Conservation (phyloP, 2,329 filamentous ascomycete genomes). For the Bipolaris bicolor region DNA sequence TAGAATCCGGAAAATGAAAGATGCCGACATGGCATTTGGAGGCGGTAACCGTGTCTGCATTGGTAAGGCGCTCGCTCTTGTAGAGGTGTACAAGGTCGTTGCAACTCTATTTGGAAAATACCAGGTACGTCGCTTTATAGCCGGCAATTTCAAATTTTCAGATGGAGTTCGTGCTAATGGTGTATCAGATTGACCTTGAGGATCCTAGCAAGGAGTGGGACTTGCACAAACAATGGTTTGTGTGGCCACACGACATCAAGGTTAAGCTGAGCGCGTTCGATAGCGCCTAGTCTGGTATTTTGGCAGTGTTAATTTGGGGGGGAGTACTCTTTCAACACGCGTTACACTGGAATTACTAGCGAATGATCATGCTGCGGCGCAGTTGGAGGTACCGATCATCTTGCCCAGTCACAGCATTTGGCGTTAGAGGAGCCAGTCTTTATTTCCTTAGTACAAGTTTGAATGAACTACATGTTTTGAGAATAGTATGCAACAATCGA, state of each 20-base stretch:
- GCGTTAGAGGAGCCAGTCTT: neutral
- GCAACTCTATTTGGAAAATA: constrained; percentile 49
- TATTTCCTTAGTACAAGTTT: neutral
- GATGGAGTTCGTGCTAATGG: constrained; percentile 2
- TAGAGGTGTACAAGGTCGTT: constrained; percentile 57
- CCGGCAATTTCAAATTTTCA: neutral
- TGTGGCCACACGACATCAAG: constrained; percentile 45
- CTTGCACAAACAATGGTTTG: constrained; percentile 52
- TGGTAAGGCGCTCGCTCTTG: constrained; percentile 35
- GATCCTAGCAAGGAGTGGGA: constrained; percentile 48
- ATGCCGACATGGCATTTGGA: constrained; percentile 41
- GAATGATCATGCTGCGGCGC: neutral
- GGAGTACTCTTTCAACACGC: neutral
- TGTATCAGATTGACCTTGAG: constrained; percentile 43
- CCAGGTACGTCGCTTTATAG: constrained; percentile 48
- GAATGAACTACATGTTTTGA: no score
- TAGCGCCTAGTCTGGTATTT: neutral
- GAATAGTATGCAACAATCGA: neutral
- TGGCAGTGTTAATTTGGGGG: neutral
- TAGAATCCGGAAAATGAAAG: constrained; percentile 43
- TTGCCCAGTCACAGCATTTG: neutral
- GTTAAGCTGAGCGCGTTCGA: constrained; percentile 30
- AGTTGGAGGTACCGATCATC: neutral
- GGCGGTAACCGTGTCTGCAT: constrained; percentile 40
- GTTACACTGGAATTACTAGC: neutral